These are phyloP conservation scores for Quercus engelmannii DNA, from an alignment of 306 rosid species.

Conservation along the genomic window DNA sequence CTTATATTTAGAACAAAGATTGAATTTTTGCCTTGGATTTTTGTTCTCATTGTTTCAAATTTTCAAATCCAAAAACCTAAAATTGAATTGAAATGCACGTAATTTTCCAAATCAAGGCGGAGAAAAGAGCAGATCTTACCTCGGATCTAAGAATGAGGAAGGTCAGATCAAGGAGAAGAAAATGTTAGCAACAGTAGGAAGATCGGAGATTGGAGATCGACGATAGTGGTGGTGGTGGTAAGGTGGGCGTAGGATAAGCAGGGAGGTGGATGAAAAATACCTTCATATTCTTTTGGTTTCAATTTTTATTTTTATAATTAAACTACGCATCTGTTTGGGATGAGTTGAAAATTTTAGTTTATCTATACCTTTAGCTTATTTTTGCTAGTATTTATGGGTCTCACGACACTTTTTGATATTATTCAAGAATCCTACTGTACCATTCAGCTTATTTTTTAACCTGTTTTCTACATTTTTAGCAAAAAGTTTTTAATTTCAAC, in stretches of 20 bases:
- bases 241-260: not conserved
- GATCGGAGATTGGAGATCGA: not conserved
- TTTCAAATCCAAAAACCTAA: not conserved
- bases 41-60: not conserved
- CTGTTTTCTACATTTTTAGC: rapidly evolving
- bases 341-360: no score
- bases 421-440: rapidly evolving
- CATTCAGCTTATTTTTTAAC: no score
- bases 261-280: not conserved
- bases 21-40: no score
- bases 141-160: not conserved
- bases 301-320: no score
- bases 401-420: rapidly evolving
- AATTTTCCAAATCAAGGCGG: not conserved
- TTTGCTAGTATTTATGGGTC: rapidly evolving
- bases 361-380: no score
- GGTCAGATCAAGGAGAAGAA: not conserved
- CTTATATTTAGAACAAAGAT: no score
- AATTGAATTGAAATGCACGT: not conserved
- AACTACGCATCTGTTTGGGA: no score
- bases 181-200: not conserved
- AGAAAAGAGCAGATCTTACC: not conserved
- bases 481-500: no score
- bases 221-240: not conserved
- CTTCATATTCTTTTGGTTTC: no score